phyloP scores from a whole-genome alignment of 805 yeast species.

The Hemisphaericaspora nanyangensis region DNA sequence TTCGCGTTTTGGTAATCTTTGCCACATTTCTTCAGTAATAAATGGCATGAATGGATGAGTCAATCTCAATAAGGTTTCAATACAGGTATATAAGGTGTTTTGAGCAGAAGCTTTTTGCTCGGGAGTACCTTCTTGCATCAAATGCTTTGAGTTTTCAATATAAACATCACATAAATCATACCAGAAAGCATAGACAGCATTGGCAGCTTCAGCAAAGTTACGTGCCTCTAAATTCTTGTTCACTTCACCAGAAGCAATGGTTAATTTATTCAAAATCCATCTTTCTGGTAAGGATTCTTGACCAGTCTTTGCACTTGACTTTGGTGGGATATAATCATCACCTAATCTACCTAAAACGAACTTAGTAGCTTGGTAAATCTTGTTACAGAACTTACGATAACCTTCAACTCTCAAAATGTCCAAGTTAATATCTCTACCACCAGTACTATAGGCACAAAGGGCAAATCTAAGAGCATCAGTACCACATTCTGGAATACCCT shows the following conservation, averaged over 20 bases:
- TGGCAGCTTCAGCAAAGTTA: slow-evolving; percentile 86
- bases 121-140: slow-evolving; percentile 86
- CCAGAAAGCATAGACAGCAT: slow-evolving; percentile 91
- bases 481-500: slow-evolving; percentile 99
- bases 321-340: slow-evolving; percentile 80
- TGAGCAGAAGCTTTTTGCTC: slow-evolving; percentile 85
- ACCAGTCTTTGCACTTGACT: slow-evolving; percentile 59
- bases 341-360: slow-evolving; percentile 93
- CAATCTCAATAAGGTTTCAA: slow-evolving; percentile 85
- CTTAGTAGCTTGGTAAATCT: slow-evolving; percentile 98
- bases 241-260: slow-evolving; percentile 61
- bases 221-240: slow-evolving; percentile 71
- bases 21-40: slow-evolving; percentile 98
- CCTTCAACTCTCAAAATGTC: slow-evolving; percentile 97
- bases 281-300: slow-evolving; percentile 89
- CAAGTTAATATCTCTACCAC: slow-evolving; percentile 96
- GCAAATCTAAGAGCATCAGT: slow-evolving; percentile 98
- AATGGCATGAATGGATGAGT: slow-evolving; percentile 99
- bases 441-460: slow-evolving; percentile 95
- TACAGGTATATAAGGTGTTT: slow-evolving; percentile 88
- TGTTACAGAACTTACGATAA: slow-evolving; percentile 98
- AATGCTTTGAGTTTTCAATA: slow-evolving; percentile 93
- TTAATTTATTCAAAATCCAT: slow-evolving; percentile 90
- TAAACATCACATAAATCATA: slow-evolving; percentile 94
- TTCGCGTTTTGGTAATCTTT: slow-evolving; percentile 87